Conservation (phyloP, 2,329 filamentous ascomycete genomes). For the Geosmithia morbida region DNA sequence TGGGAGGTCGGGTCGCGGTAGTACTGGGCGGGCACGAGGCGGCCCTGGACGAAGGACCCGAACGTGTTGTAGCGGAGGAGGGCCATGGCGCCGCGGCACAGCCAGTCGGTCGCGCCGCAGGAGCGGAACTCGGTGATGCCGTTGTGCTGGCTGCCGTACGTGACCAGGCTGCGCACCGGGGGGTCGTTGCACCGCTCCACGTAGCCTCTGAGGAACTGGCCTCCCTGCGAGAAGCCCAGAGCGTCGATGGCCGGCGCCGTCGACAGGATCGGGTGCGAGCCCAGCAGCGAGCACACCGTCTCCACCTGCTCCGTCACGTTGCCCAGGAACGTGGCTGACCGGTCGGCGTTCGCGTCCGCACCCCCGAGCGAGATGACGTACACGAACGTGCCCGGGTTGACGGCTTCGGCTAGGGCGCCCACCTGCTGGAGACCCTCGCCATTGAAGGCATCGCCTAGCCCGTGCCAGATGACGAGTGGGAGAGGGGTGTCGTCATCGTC, state of each 20-base stretch:
- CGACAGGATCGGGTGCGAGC: slow-evolving; percentile 62
- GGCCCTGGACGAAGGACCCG: slow-evolving; percentile 60
- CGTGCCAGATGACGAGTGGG: slow-evolving; percentile 92
- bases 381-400: slow-evolving; percentile 72
- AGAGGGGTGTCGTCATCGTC: slow-evolving; percentile 51
- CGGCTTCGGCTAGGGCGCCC: slow-evolving; percentile 53
- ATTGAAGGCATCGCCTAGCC: slow-evolving; percentile 58
- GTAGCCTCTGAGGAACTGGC: slow-evolving; percentile 87
- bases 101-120: slow-evolving; percentile 58
- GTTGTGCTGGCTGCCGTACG: slow-evolving; percentile 84
- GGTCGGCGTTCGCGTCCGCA: slow-evolving; percentile 52
- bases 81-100: slow-evolving; percentile 69
- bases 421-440: slow-evolving; percentile 61
- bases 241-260: slow-evolving; percentile 78
- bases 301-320: slow-evolving; percentile 71
- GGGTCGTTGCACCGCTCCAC: slow-evolving; percentile 74
- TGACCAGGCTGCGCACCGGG: slow-evolving; percentile 64
- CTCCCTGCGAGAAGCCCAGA: slow-evolving; percentile 88
- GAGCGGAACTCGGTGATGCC: slow-evolving; percentile 73
- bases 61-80: slow-evolving; percentile 71
- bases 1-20: slow-evolving; percentile 55
- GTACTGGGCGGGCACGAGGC: slow-evolving; percentile 88
- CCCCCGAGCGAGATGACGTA: slow-evolving; percentile 63
- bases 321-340: slow-evolving; percentile 76
- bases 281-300: slow-evolving; percentile 63